Base-by-base conservation (phyloP, 176 grass and related monocot species). In the Oryza punctata region DNA sequence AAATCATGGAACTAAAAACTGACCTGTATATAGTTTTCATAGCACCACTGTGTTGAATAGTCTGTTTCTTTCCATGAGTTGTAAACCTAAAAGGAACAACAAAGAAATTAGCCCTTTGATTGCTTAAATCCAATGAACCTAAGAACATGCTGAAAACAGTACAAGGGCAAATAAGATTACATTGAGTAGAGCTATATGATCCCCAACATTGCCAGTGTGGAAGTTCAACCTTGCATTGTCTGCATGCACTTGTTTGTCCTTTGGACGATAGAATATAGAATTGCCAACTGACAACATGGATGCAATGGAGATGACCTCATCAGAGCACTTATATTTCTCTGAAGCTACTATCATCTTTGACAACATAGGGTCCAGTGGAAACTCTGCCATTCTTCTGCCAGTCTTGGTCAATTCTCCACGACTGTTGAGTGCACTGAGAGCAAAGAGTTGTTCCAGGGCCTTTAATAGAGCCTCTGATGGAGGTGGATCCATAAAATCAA, bases 401-500 rank as follows among this genome's bases (percentile, higher is more conserved):
- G 93, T 95, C 78, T 98, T 98, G 23, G 96, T 98, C 89, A 98
- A 89, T 66, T 98, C 93, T 21, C 96, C 96, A 68, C 75, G 91
- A 69, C 90, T 89, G 70, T 93, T 98, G 40, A 95, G 87, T 80
- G 96, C 96, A 79, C 90, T 93, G 40, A 98, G 89, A 73, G 96
- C 96, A 93, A 95, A 98, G 74, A 98, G 89, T 85, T 95, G 93
- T 83, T 98, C 96, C 68, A 98, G 83, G 45, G 96, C 93, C 80
- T 91, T 89, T 35, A 98, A 80, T 40, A 98, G 80, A 76, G 96
- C 96, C 81, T 95, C 93, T 82, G 92, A 93, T 24, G 96, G 93
- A 23, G 93, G 96, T 27, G 93, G 96, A 16, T 98, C 93, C 96
- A 98, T 98, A 70, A 98, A 98, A 65, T 98, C 96, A 83, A 98